Evolutionary conservation across 2,329 filamentous ascomycete genomes (phyloP).

Genomic region (Cladorrhinum sp.): DNA sequence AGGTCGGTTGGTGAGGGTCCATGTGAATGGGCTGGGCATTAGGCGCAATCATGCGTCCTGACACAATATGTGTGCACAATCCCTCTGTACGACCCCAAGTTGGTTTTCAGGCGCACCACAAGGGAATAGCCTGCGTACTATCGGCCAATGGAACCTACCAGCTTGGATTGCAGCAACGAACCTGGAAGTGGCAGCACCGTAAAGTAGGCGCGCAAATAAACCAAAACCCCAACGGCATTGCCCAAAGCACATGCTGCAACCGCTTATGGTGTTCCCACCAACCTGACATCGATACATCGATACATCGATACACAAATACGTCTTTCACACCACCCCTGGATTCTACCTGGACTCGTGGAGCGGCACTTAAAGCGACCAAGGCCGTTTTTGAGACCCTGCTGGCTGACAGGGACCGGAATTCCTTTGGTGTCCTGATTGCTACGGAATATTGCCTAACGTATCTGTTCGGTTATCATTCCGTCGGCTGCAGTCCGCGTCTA

Average conservation of each 20-base stretch:
- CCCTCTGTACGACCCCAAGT: conserved; percentile 24
- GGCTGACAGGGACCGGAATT: conserved; percentile 11
- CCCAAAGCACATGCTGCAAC: conserved; percentile 7
- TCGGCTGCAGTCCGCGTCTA: conserved; percentile 6
- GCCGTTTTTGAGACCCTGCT: conserved; percentile 9
- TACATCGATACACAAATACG: background rate
- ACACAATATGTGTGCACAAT: conserved; percentile 25
- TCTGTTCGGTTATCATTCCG: background rate
- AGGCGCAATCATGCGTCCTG: conserved; percentile 19
- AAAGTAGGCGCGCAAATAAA: conserved; percentile 6
- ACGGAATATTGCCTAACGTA: background rate
- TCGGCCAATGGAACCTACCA: conserved; percentile 21
- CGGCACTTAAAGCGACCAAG: conserved; percentile 13
- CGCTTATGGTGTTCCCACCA: conserved; percentile 16
- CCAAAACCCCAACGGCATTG: conserved; percentile 11
- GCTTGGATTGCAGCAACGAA: conserved; percentile 17
- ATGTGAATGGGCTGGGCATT: background rate
- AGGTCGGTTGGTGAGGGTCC: background rate
- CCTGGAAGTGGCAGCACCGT: background rate
- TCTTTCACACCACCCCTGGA: background rate
- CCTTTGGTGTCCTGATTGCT: too few relatives aligned
- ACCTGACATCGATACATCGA: background rate
- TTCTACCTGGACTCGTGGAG: background rate
- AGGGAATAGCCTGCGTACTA: conserved; percentile 19
- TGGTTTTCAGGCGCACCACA: conserved; percentile 23